These are phyloP conservation scores for Apiotrichum siamense DNA, from an alignment of 1,284 basidiomycete genomes.

Conservation along the genomic window DNA sequence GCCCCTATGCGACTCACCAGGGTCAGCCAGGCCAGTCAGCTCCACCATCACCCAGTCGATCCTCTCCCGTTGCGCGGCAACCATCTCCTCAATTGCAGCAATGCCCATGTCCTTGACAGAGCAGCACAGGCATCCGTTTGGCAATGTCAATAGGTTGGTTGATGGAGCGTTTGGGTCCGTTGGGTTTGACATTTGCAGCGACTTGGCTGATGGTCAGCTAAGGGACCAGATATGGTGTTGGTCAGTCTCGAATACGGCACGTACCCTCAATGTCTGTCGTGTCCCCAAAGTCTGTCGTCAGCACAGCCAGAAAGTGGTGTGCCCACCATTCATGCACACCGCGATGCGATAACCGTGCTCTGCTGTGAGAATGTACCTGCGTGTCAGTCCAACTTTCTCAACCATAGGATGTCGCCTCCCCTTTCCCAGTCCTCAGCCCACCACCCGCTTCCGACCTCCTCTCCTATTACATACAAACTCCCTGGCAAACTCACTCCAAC, in stretches of 20 bases:
- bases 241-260: neutral
- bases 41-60: slow-evolving; percentile 92
- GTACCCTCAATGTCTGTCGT: slow-evolving; percentile 50
- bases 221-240: neutral
- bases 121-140: slow-evolving; percentile 91
- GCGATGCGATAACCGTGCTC: slow-evolving; percentile 89
- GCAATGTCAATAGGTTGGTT: slow-evolving; percentile 64
- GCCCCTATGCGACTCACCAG: slow-evolving; percentile 54
- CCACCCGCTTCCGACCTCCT: too few species aligned
- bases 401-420: too few species aligned
- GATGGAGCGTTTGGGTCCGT: slow-evolving; percentile 40
- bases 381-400: slow-evolving; percentile 2
- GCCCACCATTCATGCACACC: slow-evolving; percentile 82
- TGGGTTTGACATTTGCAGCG: slow-evolving; percentile 57
- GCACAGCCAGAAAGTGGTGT: neutral
- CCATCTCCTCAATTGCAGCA: slow-evolving; percentile 80
- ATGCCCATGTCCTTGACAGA: slow-evolving; percentile 86
- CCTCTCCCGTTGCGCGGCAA: slow-evolving; percentile 55
- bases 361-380: slow-evolving; percentile 77
- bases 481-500: slow-evolving; percentile 48
- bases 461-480: neutral
- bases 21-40: slow-evolving; percentile 88
- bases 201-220: slow-evolving; percentile 19
- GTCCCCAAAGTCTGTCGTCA: slow-evolving; percentile 46
- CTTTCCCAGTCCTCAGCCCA: too few species aligned